Evolutionary conservation across 225 moss, liverwort and hornwort genomes (phyloP), one percentile per base, ranked within the genome.

Genomic region (Marchantia polymorpha): DNA sequence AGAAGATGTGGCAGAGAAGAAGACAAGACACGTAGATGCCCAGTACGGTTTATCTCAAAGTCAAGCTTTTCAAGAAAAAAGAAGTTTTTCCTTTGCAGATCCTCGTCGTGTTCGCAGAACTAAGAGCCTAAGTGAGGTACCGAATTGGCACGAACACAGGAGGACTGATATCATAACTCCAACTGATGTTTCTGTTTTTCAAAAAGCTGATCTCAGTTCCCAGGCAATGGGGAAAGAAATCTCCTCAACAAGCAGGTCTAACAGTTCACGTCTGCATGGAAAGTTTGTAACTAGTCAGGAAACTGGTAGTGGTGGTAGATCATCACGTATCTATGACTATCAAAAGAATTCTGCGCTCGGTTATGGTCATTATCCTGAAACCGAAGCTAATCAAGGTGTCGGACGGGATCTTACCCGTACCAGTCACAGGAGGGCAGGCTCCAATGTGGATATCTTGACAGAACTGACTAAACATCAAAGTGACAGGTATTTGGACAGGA

Each of bases 361-460:
- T 56, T 30, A 31, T 77, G 64, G n/a, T 61, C 63, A 10, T 61
- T 7, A 75, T 39, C 75, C 56, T 31, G 75, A 75, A 55, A 19
- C 58, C 58, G 39, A 76, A 31, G 29, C 61, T 12, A 31, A 46
- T 56, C 23, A 23, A 15, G 12, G n/a, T 64, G 61, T 50, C 25
- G 64, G 25, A 48, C 63, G 39, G 49, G 50, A 77, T 63, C 11
- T 25, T 12, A 25, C 64, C 64, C 17, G 49, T n/a, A 51, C 12
- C 64, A 27, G 50, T 51, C 39, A 54, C 64, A 77, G 50, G 77
- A 64, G 63, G 31, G 54, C 23, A 30, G 25, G 78, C 52, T 79
- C 54, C 12, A 69, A 17, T 29, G 67, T 52, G 69, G 69, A 79
- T 54, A 31, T 16, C 51, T 54, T 15, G 8, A 52, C 39, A 56